A percentile compares a stretch with the other conserved stretches of the same genome.
Evolutionary conservation across 106 monocot genomes (phyloP).

Genomic region (Cymbidium sinense): DNA sequence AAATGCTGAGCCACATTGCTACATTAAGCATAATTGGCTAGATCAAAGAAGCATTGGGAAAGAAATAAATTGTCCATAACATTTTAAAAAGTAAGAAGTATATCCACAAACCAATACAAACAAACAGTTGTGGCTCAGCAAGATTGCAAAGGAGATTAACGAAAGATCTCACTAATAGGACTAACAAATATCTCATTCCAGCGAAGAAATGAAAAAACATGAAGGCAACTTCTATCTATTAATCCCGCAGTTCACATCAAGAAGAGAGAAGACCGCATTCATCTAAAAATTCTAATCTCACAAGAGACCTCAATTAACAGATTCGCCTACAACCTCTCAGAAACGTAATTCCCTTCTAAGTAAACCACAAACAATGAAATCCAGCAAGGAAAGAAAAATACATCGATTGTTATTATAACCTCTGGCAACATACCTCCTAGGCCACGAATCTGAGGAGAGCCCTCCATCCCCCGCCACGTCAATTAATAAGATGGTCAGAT

Average conservation of each 20-base stretch:
- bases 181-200: not conserved
- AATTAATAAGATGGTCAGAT: not conserved
- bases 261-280: not conserved
- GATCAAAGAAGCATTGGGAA: not conserved
- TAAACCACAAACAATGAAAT: not conserved
- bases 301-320: not conserved
- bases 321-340: not conserved
- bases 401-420: not conserved
- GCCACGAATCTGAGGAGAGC: constrained; percentile 4
- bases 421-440: not conserved
- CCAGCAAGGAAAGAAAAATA: not conserved
- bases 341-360: not conserved
- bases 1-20: not conserved
- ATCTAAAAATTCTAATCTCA: constrained; percentile 4
- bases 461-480: not conserved
- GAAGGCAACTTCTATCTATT: not conserved
- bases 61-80: not conserved
- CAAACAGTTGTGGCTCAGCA: too few relatives aligned
- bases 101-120: not conserved
- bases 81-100: too few relatives aligned
- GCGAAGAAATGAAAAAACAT: not conserved
- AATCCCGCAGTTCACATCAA: not conserved
- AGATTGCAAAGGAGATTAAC: not conserved
- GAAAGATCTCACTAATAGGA: not conserved
- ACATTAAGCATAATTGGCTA: not conserved